A percentile compares a stretch with the other conserved stretches of the same genome.
These are phyloP conservation scores for Solanum lycopersicoides DNA, from an alignment of 257 asterid species.

Conservation along the genomic window DNA sequence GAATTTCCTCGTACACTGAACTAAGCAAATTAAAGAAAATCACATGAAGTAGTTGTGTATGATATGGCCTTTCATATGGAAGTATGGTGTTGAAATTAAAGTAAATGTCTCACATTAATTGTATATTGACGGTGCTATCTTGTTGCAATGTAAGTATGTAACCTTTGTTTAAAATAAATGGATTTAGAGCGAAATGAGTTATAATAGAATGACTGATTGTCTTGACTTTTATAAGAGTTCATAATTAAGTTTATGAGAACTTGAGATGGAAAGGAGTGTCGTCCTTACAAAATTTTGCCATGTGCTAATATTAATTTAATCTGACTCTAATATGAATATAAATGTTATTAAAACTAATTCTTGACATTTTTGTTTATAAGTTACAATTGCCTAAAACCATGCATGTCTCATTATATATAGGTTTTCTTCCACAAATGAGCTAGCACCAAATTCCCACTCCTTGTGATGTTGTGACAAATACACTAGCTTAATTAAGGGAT, in stretches of 20 bases:
- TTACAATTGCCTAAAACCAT: background rate
- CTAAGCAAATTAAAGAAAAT: background rate
- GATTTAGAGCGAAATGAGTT: background rate
- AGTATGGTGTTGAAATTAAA: background rate
- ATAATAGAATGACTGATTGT: fast-evolving
- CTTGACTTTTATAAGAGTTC: background rate
- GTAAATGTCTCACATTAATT: background rate
- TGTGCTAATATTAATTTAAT: background rate
- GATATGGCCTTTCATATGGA: background rate
- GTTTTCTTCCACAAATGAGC: background rate
- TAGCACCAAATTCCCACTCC: background rate
- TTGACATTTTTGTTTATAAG: background rate
- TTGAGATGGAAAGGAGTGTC: background rate
- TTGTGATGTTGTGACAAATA: background rate
- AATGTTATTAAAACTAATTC: background rate
- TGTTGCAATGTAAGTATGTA: background rate
- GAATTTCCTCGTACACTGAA: background rate
- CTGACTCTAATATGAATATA: background rate
- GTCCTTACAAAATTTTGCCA: background rate
- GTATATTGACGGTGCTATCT: background rate
- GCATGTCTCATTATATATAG: background rate
- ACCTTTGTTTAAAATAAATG: fast-evolving
- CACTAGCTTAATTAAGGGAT: background rate
- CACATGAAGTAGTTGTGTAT: background rate
- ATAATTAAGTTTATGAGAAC: too few relatives aligned